A percentile compares a stretch with the other conserved stretches of the same genome.
phyloP scores from a whole-genome alignment of 371 early-diverging fungal genomes.

The Mucor sp. region DNA sequence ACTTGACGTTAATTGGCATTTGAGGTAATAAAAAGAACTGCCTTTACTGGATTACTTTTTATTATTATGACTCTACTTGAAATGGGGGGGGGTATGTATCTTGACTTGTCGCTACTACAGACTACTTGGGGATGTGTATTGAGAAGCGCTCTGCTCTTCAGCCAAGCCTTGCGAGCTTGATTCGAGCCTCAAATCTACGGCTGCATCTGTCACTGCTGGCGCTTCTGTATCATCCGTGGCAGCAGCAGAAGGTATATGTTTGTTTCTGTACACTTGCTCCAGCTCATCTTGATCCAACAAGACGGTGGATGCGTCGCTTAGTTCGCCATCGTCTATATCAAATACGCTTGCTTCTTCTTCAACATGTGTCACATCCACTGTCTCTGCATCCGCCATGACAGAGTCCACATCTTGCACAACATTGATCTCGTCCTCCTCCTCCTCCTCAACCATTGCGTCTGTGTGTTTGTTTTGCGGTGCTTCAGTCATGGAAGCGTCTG shows the following conservation, averaged over 20 bases:
- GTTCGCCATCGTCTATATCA: conserved; percentile 23
- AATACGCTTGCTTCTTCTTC: neutral
- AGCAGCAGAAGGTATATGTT: neutral
- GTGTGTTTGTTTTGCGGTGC: neutral
- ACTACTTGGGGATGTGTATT: no score
- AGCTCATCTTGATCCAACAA: conserved; percentile 25
- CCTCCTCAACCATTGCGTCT: neutral
- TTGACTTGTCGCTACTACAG: no score
- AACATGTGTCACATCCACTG: neutral
- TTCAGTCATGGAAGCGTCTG: neutral
- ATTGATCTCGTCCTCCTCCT: neutral
- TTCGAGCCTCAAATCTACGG: no score
- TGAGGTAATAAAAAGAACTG: no score
- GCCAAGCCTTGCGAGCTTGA: no score
- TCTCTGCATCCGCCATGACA: neutral
- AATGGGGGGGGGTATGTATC: no score
- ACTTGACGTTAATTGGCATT: no score
- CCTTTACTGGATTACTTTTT: no score
- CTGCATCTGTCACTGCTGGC: no score
- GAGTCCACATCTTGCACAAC: neutral
- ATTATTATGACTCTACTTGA: no score
- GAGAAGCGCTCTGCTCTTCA: no score
- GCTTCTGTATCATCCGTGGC: neutral
- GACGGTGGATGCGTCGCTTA: conserved; percentile 36
- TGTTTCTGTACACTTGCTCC: neutral